A percentile compares a stretch with the other conserved stretches of the same genome.
Evolutionary conservation across 2,329 filamentous ascomycete species (phyloP).

Genomic region (Colletotrichum abscissum): DNA sequence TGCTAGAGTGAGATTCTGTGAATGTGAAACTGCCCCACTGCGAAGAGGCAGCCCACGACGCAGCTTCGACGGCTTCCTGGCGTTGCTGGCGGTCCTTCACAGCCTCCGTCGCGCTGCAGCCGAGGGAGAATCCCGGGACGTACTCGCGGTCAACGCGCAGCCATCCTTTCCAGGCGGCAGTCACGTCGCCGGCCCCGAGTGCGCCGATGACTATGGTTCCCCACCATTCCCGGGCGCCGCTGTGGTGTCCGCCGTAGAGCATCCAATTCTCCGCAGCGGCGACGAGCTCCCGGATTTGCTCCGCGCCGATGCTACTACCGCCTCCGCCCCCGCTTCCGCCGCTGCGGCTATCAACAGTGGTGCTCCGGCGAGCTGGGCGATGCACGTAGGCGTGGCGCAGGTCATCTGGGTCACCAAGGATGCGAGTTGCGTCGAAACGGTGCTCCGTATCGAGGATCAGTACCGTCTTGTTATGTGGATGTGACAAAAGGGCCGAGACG

Average conservation of each 20-base stretch:
- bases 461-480: constrained; percentile 60
- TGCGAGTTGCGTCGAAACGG: constrained; percentile 64
- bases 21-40: constrained; percentile 59
- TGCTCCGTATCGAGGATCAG: constrained; percentile 66
- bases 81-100: constrained; percentile 52
- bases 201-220: constrained; percentile 66
- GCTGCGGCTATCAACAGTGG: constrained; percentile 37
- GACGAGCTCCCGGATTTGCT: constrained; percentile 48
- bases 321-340: constrained; percentile 5
- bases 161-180: constrained; percentile 62
- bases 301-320: constrained; percentile 32
- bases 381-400: constrained; percentile 64
- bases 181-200: constrained; percentile 44
- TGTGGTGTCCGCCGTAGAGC: constrained; percentile 60
- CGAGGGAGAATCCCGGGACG: constrained; percentile 51
- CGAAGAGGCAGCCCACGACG: constrained; percentile 60
- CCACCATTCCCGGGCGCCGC: constrained; percentile 64
- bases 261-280: constrained; percentile 58
- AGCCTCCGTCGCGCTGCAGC: constrained; percentile 57
- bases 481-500: constrained; percentile 60
- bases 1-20: constrained; percentile 1
- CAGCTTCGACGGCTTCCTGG: constrained; percentile 52
- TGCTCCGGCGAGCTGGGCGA: constrained; percentile 47
- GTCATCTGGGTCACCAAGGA: constrained; percentile 51
- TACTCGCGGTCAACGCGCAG: constrained; percentile 59